Conservation (phyloP, 768 basidiomycete species). For the Lentinula sp. region DNA sequence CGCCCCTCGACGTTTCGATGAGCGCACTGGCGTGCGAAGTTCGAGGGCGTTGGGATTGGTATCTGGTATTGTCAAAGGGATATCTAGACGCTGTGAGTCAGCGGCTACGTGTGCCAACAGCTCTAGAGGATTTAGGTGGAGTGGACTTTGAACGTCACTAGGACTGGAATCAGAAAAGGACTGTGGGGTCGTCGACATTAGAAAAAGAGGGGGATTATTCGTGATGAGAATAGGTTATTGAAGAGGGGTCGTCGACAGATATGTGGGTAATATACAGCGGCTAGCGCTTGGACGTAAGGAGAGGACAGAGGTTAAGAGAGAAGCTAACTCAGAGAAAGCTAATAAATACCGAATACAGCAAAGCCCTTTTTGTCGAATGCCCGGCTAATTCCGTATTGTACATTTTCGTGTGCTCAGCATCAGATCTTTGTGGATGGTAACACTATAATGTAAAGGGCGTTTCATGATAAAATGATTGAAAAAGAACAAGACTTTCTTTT, state of each 20-base stretch:
- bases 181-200: background rate
- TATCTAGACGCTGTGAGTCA: background rate
- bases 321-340: background rate
- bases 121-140: background rate
- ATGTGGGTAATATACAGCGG: conserved; percentile 1
- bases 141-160: background rate
- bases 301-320: background rate
- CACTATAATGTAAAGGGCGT: background rate
- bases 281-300: conserved; percentile 8
- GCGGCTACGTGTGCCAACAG: conserved; percentile 3
- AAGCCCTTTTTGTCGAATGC: conserved; percentile 9
- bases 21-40: background rate
- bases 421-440: background rate
- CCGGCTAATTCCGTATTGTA: conserved; percentile 33
- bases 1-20: background rate
- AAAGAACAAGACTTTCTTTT: background rate
- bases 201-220: background rate
- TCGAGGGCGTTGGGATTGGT: background rate
- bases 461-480: background rate
- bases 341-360: background rate
- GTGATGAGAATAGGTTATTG: conserved; percentile 1
- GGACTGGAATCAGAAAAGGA: background rate
- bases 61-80: background rate
- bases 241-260: background rate
- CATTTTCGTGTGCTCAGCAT: background rate